Evolutionary conservation across 2,329 filamentous ascomycete species (phyloP).

Genomic region (Talaromyces amestolkiae): DNA sequence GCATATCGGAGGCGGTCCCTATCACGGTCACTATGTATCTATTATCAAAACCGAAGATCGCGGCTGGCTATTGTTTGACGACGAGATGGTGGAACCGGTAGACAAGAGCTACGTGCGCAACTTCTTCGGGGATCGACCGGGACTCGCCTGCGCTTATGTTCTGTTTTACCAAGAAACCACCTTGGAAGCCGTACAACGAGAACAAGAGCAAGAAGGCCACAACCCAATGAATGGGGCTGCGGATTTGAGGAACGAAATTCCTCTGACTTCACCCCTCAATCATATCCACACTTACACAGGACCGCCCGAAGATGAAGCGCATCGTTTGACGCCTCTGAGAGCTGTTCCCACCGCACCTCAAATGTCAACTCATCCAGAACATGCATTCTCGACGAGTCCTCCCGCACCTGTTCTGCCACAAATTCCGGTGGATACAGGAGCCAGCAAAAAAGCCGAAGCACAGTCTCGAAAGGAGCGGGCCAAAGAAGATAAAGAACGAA

Average conservation of each 20-base stretch:
- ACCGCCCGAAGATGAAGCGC: slow-evolving; percentile 37
- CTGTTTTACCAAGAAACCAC: slow-evolving; percentile 95
- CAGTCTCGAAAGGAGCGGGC: slow-evolving; percentile 67
- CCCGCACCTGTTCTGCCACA: slow-evolving; percentile 26
- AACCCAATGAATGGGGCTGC: slow-evolving; percentile 43
- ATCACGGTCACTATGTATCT: slow-evolving; percentile 95
- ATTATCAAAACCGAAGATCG: slow-evolving; percentile 97
- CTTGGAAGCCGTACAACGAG: slow-evolving; percentile 64
- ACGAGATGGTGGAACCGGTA: slow-evolving; percentile 97
- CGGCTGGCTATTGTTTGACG: slow-evolving; percentile 94
- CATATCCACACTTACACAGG: slow-evolving; percentile 43
- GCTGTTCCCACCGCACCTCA: slow-evolving; percentile 45
- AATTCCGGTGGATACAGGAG: slow-evolving; percentile 32
- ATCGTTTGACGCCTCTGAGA: slow-evolving; percentile 32
- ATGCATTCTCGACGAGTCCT: slow-evolving; percentile 25
- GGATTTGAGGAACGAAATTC: slow-evolving; percentile 43
- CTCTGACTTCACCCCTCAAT: slow-evolving; percentile 31
- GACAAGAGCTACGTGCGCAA: slow-evolving; percentile 95
- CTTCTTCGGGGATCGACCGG: slow-evolving; percentile 92
- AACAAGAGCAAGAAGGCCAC: slow-evolving; percentile 77
- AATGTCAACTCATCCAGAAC: slow-evolving; percentile 45
- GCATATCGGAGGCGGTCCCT: slow-evolving; percentile 93
- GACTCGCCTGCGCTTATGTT: slow-evolving; percentile 91
- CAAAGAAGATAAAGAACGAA: slow-evolving; percentile 58
- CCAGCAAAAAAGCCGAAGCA: slow-evolving; percentile 59